Conservation (phyloP, 2,329 filamentous ascomycete species). For the Aspergillus alliaceus region DNA sequence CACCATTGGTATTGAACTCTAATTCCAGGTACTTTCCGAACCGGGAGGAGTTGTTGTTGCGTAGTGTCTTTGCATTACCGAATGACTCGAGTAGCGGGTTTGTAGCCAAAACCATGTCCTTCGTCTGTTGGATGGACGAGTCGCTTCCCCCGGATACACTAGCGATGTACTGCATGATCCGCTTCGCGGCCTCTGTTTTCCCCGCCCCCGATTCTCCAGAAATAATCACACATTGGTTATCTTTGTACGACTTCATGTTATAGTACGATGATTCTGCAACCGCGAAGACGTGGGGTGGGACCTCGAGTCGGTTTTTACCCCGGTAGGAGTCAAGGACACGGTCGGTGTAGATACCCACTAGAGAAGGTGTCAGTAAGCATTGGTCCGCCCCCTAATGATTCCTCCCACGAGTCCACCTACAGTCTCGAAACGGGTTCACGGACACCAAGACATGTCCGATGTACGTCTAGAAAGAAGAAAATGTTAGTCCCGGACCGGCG, state of each 20-base stretch:
- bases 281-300: conserved; percentile 92
- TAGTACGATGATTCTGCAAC: conserved; percentile 97
- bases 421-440: conserved; percentile 94
- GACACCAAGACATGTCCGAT: conserved; percentile 99
- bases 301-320: conserved; percentile 93
- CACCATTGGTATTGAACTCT: conserved; percentile 87
- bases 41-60: conserved; percentile 98
- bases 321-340: conserved; percentile 88
- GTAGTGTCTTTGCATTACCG: conserved; percentile 94
- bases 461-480: conserved; percentile 65
- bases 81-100: conserved; percentile 97
- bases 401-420: conserved; percentile 45
- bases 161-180: conserved; percentile 99
- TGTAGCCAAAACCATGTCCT: conserved; percentile 98
- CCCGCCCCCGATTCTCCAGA: conserved; percentile 97
- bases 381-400: neutral
- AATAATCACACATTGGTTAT: conserved; percentile 99
- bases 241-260: conserved; percentile 99
- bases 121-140: conserved; percentile 90
- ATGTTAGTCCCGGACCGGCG: conserved; percentile 14
- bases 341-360: conserved; percentile 95
- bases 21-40: conserved; percentile 99
- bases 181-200: conserved; percentile 97
- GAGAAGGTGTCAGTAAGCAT: conserved; percentile 29
- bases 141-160: conserved; percentile 85